A percentile compares a stretch with the other conserved stretches of the same genome.
phyloP scores from a whole-genome alignment of 352 stramenopile species.

The Salisapilia sapeloensis region DNA sequence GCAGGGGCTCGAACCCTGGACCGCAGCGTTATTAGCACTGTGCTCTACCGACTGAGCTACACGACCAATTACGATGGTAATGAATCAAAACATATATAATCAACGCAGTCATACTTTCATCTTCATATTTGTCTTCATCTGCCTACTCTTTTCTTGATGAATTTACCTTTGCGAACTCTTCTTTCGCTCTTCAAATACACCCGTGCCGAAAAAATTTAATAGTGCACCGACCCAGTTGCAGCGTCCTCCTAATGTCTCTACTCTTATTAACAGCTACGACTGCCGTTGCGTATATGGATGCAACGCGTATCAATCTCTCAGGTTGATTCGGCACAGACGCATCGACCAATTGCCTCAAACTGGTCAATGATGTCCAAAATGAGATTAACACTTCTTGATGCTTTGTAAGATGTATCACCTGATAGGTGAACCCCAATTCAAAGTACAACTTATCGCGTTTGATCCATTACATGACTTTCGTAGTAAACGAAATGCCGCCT shows the following conservation, averaged over 20 bases:
- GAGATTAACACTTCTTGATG: conserved; percentile 6
- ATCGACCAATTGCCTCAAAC: conserved; percentile 13
- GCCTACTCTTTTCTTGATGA: too few species aligned
- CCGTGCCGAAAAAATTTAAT: conserved; percentile 13
- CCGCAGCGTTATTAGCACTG: too few species aligned
- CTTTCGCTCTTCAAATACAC: conserved; percentile 7
- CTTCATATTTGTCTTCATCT: too few species aligned
- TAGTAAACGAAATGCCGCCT: conserved; percentile 14
- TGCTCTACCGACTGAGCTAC: too few species aligned
- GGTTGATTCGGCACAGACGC: conserved; percentile 1
- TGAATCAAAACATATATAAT: too few species aligned
- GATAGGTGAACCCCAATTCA: conserved; percentile 6
- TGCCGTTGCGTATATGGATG: conserved; percentile 28
- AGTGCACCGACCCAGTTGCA: conserved; percentile 25
- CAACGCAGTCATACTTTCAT: too few species aligned
- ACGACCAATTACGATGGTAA: too few species aligned
- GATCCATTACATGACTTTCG: conserved; percentile 24
- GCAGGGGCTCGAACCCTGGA: too few species aligned
- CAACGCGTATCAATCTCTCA: conserved; percentile 8
- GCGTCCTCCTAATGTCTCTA: conserved; percentile 39
- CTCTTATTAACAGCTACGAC: conserved; percentile 26
- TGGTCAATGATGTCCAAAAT: conserved; percentile 14
- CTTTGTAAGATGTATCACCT: too few species aligned
- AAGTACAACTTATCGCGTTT: conserved; percentile 17
- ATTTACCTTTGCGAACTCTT: too few species aligned